Evolutionary conservation across 495 filamentous ascomycete genomes (phyloP), one percentile per base, ranked within the genome.

Genomic region (Daldinia concentrica): DNA sequence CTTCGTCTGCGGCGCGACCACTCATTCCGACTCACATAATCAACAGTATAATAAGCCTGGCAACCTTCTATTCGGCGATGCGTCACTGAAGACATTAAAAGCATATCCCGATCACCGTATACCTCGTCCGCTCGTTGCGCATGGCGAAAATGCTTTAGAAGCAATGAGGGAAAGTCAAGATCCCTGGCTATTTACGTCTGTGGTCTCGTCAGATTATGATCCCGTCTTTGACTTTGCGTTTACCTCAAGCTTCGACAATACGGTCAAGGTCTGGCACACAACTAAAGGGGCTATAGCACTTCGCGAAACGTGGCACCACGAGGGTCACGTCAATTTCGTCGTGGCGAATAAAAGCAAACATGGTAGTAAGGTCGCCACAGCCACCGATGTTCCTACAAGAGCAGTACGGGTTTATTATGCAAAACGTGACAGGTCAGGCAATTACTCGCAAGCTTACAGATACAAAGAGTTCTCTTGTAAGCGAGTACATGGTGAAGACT

Each of bases 11-110:
- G 94, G 94, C 2, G 91, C 92, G 2, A 89, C 90, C 2, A 89
- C 91, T 29, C 87, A 92, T 62, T 88, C 88, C 1, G 93, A 97
- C 74, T 77, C 86, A 0, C 85, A 90, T 59, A 93, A 92, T 64
- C 91, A 93, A 81, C 90, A 93, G 59, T 97, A 97, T 79, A 97
- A 97, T 72, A 86, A 90, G 52, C 85, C 86, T 0, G 90, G 91
- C 24, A 97, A 97, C 76, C 82, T 97, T 4, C 66, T 94, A 4
- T 74, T 95, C 15, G 93, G 94, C 1, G 87, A 92, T n/a, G 76
- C 87, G 4, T 73, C 72, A 2, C 69, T 66, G 0, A 86, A 86
- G 34, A 80, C 79, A 2, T 72, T 97, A 14, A 78, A 80, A 50
- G 91, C 94, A 48, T 82, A 93, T 17, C 84, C 90, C 0, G 87